phyloP scores from a whole-genome alignment of 2,329 filamentous ascomycete species.

The Zymoseptoria passerinii region DNA sequence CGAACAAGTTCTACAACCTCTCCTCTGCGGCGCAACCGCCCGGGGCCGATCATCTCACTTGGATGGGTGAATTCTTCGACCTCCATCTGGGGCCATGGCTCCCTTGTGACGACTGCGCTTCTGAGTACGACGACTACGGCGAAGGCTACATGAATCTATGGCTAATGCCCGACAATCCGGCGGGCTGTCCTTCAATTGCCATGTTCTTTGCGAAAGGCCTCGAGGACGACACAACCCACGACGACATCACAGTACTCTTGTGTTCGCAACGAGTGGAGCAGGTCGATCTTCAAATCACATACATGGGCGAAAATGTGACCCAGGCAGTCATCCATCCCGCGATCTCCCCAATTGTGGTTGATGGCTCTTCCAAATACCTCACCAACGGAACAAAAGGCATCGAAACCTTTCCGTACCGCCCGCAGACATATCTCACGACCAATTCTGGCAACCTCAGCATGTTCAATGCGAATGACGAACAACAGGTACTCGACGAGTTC shows the following conservation, averaged over 20 bases:
- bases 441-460: neutral
- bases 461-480: neutral
- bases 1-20: neutral
- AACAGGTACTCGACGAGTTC: neutral
- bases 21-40: neutral
- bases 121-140: neutral
- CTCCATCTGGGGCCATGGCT: slow-evolving; percentile 1
- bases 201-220: neutral
- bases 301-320: neutral
- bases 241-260: slow-evolving; percentile 1
- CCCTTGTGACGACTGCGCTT: neutral
- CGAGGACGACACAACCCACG: neutral
- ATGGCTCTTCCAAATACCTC: neutral
- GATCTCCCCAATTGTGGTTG: neutral
- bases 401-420: slow-evolving; percentile 3
- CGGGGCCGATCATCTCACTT: neutral
- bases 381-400: slow-evolving; percentile 1
- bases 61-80: slow-evolving; percentile 1
- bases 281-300: neutral
- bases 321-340: neutral
- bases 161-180: neutral
- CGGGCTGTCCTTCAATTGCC: slow-evolving; percentile 1
- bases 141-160: neutral
- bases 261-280: slow-evolving; percentile 1
- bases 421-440: slow-evolving; percentile 1